Evolutionary conservation across 139 green algal genomes (phyloP).

Genomic region (Ettlia oleoabundans): DNA sequence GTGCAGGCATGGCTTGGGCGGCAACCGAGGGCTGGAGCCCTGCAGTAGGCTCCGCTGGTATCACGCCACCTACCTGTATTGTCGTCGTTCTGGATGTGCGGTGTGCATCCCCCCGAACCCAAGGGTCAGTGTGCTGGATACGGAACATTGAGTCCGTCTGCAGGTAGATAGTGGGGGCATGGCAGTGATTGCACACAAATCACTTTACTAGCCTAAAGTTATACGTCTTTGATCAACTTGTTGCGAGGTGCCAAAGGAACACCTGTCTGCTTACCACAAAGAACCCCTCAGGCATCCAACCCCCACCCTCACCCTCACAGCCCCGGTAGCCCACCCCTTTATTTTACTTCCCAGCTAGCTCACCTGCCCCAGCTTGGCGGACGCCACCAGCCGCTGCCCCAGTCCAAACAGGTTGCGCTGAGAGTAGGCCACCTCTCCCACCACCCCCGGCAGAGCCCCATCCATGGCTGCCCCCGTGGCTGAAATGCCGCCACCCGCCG

Average conservation of each 20-base stretch:
- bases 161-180: too few relatives aligned
- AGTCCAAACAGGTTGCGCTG: slow-evolving; percentile 92
- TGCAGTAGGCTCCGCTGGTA: too few relatives aligned
- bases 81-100: slow-evolving; percentile 87
- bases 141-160: slow-evolving; percentile 91
- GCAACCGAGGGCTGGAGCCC: too few relatives aligned
- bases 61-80: slow-evolving; percentile 53
- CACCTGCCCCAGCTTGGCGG: slow-evolving; percentile 83
- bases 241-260: too few relatives aligned
- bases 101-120: slow-evolving; percentile 86
- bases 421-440: slow-evolving; percentile 87
- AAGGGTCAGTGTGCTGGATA: slow-evolving; percentile 93
- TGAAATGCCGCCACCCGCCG: slow-evolving; percentile 83
- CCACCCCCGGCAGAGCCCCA: slow-evolving; percentile 81
- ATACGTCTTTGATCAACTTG: too few relatives aligned
- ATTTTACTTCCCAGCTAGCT: neutral
- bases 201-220: too few relatives aligned
- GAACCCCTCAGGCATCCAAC: too few relatives aligned
- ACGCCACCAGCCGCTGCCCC: slow-evolving; percentile 87
- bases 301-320: too few relatives aligned
- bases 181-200: too few relatives aligned
- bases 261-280: too few relatives aligned
- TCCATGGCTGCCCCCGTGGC: slow-evolving; percentile 52
- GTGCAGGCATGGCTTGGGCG: too few relatives aligned
- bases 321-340: neutral